A percentile compares a stretch with the other conserved stretches of the same genome.
Conservation (phyloP, 345 rosid species). For the Moringa oleifera region DNA sequence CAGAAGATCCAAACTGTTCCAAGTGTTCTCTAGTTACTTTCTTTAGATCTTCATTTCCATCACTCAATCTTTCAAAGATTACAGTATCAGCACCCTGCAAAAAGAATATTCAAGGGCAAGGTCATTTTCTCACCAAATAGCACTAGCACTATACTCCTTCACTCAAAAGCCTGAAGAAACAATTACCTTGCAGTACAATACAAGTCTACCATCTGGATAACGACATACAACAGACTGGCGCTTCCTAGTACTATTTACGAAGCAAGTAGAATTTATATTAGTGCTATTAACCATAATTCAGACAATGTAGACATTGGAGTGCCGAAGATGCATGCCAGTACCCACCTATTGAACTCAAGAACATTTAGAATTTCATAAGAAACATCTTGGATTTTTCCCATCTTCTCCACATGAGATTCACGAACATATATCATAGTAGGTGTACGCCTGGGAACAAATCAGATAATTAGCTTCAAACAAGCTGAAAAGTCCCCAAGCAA, state of each 20-base stretch:
- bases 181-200: conserved; percentile 92
- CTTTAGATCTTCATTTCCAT: conserved; percentile 60
- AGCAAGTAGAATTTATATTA: conserved; percentile 19
- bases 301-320: conserved; percentile 6
- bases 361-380: conserved; percentile 93
- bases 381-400: conserved; percentile 83
- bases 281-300: conserved; percentile 8
- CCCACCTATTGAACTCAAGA: conserved; percentile 96
- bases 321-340: conserved; percentile 3
- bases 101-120: conserved; percentile 23
- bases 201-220: conserved; percentile 92
- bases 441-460: conserved; percentile 65
- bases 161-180: conserved; percentile 14
- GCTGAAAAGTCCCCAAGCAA: conserved; percentile 6
- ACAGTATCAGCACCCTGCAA: conserved; percentile 98
- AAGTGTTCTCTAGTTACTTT: conserved; percentile 78
- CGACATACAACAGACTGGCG: conserved; percentile 99
- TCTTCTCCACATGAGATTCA: conserved; percentile 95
- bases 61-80: conserved; percentile 80
- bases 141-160: conserved; percentile 4
- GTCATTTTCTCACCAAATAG: conserved; percentile 26
- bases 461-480: conserved; percentile 19
- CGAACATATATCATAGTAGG: conserved; percentile 91
- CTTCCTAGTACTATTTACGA: conserved; percentile 76
- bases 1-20: conserved; percentile 96